phyloP scores from a whole-genome alignment of 2,329 filamentous ascomycete genomes.

The Phaeosphaeria sp. region DNA sequence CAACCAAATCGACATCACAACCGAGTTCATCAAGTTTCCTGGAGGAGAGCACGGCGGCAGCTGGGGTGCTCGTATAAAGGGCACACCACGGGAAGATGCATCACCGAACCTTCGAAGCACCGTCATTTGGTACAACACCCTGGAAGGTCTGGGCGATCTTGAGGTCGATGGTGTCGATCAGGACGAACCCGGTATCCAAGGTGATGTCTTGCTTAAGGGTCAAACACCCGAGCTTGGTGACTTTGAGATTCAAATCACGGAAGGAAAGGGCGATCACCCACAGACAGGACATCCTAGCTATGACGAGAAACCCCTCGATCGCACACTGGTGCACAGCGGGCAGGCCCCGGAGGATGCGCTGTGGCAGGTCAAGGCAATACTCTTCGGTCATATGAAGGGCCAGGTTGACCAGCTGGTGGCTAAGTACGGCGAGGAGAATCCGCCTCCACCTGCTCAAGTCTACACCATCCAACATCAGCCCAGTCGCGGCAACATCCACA shows the following conservation, averaged over 20 bases:
- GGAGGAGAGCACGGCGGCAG: constrained; percentile 85
- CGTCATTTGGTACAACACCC: constrained; percentile 79
- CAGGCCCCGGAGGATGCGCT: constrained; percentile 69
- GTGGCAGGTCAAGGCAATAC: constrained; percentile 81
- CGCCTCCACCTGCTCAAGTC: constrained; percentile 82
- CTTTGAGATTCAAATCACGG: constrained; percentile 79
- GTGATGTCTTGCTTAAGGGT: constrained; percentile 73
- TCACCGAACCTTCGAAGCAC: constrained; percentile 73
- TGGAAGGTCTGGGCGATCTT: constrained; percentile 77
- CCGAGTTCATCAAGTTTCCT: constrained; percentile 90
- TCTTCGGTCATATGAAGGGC: constrained; percentile 70
- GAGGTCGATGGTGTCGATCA: constrained; percentile 62
- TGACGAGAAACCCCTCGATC: constrained; percentile 73
- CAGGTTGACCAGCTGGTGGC: constrained; percentile 65
- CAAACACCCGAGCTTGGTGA: constrained; percentile 74
- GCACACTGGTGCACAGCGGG: constrained; percentile 77
- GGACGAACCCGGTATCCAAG: constrained; percentile 58
- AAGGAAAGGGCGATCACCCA: constrained; percentile 69
- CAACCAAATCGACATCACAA: constrained; percentile 89
- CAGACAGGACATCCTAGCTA: constrained; percentile 67
- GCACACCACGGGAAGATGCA: constrained; percentile 73
- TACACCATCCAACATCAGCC: constrained; percentile 78
- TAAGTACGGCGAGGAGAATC: constrained; percentile 64
- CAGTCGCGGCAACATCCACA: constrained; percentile 77
- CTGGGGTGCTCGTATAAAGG: constrained; percentile 90